A percentile compares a stretch with the other conserved stretches of the same genome.
Evolutionary conservation across 1,139 yeast genomes (phyloP).

Genomic region (Pichia sp.): DNA sequence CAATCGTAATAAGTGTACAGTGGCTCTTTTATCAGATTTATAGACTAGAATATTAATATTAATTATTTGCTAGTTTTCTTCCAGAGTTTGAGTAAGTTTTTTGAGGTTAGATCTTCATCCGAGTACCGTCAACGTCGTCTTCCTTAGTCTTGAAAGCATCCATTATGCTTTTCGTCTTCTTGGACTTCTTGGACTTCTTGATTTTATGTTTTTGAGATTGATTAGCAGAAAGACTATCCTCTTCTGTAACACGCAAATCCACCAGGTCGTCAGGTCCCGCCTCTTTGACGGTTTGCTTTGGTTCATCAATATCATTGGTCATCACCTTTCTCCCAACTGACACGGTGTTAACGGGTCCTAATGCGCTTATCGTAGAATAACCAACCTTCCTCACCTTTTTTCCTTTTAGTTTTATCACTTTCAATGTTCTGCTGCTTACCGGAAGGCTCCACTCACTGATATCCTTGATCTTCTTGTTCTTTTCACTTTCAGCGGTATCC

Average conservation of each 20-base stretch:
- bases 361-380: slow-evolving; percentile 30
- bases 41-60: neutral
- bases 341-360: slow-evolving; percentile 5
- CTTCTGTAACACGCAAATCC: neutral
- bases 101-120: slow-evolving; percentile 10
- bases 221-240: neutral
- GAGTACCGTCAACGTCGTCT: slow-evolving; percentile 5
- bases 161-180: slow-evolving; percentile 13
- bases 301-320: neutral
- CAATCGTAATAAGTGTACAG: neutral
- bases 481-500: slow-evolving; percentile 32
- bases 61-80: slow-evolving; percentile 6
- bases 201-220: no score
- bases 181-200: no score
- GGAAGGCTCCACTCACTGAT: slow-evolving; percentile 57
- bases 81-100: slow-evolving; percentile 13
- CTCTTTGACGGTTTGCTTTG: neutral
- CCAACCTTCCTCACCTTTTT: slow-evolving; percentile 38
- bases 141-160: slow-evolving; percentile 1
- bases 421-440: slow-evolving; percentile 24
- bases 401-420: slow-evolving; percentile 20
- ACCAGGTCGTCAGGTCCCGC: neutral
- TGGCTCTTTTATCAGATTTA: neutral
- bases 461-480: slow-evolving; percentile 39
- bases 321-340: neutral